Evolutionary conservation across 768 basidiomycete genomes (phyloP).

Genomic region (Dendrothele bispora): DNA sequence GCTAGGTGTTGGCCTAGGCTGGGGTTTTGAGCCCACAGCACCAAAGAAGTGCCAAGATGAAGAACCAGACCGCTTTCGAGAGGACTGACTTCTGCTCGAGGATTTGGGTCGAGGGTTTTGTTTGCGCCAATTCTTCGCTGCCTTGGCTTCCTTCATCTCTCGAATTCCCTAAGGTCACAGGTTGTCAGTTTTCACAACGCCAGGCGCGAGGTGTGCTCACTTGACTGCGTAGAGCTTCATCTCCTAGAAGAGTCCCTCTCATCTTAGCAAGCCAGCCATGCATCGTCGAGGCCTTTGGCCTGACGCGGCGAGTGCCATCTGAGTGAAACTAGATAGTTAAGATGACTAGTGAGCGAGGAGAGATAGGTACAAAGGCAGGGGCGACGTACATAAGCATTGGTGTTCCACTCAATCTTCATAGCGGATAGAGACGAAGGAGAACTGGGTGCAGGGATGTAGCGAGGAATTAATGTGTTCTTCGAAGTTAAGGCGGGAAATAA

Average conservation of each 20-base stretch:
- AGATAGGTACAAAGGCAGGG: slow-evolving; percentile 5
- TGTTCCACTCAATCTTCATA: slow-evolving; percentile 59
- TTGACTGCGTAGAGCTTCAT: slow-evolving; percentile 56
- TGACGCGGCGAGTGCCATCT: slow-evolving; percentile 43
- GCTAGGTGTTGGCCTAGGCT: background rate
- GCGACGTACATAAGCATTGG: slow-evolving; percentile 28
- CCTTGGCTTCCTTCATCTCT: slow-evolving; percentile 64
- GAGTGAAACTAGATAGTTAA: slow-evolving; percentile 33
- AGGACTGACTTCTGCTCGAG: slow-evolving; percentile 2
- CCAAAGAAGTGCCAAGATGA: background rate
- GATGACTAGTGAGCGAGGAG: background rate
- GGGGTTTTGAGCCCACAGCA: background rate
- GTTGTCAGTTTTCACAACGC: slow-evolving; percentile 7
- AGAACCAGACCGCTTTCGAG: background rate
- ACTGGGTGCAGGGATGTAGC: too few relatives aligned
- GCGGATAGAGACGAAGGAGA: slow-evolving; percentile 9
- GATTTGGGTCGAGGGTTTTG: background rate
- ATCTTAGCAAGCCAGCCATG: slow-evolving; percentile 83
- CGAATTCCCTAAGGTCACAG: slow-evolving; percentile 50
- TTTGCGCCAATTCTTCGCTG: slow-evolving; percentile 6
- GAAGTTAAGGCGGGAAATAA: too few relatives aligned
- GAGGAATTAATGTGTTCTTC: too few relatives aligned
- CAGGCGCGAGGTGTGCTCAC: slow-evolving; percentile 24
- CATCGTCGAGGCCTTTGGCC: slow-evolving; percentile 55
- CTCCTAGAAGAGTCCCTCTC: slow-evolving; percentile 67